Evolutionary conservation across 306 rosid genomes (phyloP).

Genomic region (Fagus crenata): DNA sequence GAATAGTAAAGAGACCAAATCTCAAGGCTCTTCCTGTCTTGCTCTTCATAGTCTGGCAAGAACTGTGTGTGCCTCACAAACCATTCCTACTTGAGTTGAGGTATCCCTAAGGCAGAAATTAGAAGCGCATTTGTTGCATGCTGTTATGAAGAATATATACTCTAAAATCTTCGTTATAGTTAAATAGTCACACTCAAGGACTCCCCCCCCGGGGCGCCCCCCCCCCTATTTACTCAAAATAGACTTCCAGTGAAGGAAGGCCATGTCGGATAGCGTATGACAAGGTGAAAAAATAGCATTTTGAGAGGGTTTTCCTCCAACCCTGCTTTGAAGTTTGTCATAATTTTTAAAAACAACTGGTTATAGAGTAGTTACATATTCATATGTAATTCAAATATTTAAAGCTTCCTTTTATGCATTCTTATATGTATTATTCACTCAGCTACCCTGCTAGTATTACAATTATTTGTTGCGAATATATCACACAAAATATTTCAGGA

Average conservation of each 20-base stretch:
- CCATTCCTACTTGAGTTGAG: not conserved
- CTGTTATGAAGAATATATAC: not conserved
- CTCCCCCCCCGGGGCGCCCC: no score
- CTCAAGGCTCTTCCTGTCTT: not conserved
- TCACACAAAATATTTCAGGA: not conserved
- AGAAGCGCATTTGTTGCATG: not conserved
- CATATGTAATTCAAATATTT: not conserved
- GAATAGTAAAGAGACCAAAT: not conserved
- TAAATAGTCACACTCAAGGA: not conserved
- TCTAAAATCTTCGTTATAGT: not conserved
- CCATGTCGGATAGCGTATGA: not conserved
- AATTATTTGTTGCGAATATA: not conserved
- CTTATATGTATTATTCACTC: not conserved
- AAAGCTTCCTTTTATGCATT: not conserved
- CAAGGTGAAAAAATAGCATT: not conserved
- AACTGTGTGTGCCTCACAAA: not conserved
- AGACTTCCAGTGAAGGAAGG: not conserved
- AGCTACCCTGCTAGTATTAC: not conserved
- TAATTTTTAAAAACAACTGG: no score
- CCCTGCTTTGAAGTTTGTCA: not conserved
- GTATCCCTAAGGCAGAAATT: not conserved
- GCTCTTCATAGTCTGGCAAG: slow-evolving; percentile 4
- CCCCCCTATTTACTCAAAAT: not conserved
- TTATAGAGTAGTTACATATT: not conserved
- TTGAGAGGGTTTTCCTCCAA: not conserved